These are phyloP conservation scores for Flaveria linearis DNA, from an alignment of 129 eudicot species.

Conservation along the genomic window DNA sequence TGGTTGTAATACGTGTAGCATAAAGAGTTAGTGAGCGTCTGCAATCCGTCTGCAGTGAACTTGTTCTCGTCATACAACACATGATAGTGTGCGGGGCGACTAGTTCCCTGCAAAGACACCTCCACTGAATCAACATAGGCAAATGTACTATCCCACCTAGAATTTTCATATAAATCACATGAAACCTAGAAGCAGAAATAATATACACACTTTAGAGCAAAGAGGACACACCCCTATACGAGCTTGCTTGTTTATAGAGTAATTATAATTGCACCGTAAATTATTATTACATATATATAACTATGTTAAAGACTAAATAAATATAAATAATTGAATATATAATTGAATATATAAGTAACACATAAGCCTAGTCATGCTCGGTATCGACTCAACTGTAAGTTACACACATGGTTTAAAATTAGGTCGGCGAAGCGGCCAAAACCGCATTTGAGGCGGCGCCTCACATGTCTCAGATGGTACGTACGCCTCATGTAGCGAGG, in stretches of 20 bases:
- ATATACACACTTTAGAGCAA: not conserved
- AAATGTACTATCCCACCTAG: not conserved
- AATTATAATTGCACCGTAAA: not conserved
- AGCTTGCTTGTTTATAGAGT: too few relatives aligned
- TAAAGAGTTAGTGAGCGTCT: slow-evolving; percentile 56
- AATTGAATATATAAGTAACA: too few relatives aligned
- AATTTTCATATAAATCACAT: not conserved
- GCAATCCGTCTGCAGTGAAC: slow-evolving; percentile 67
- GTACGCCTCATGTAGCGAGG: too few relatives aligned
- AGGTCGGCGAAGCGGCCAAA: too few relatives aligned
- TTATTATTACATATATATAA: not conserved
- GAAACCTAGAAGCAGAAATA: not conserved
- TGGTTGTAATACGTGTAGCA: slow-evolving; percentile 62
- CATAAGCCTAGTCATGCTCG: not conserved
- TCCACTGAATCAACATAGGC: not conserved
- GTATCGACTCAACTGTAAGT: not conserved
- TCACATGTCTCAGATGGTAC: too few relatives aligned
- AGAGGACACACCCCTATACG: not conserved
- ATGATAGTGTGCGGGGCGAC: slow-evolving; percentile 80
- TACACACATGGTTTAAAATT: too few relatives aligned
- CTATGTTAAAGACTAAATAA: not conserved
- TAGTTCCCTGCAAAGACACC: slow-evolving; percentile 60
- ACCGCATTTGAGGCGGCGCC: too few relatives aligned
- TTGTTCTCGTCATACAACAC: slow-evolving; percentile 75
- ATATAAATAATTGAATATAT: too few relatives aligned